Evolutionary conservation across 106 monocot genomes (phyloP).

Genomic region (Acanthochlamys bracteata): DNA sequence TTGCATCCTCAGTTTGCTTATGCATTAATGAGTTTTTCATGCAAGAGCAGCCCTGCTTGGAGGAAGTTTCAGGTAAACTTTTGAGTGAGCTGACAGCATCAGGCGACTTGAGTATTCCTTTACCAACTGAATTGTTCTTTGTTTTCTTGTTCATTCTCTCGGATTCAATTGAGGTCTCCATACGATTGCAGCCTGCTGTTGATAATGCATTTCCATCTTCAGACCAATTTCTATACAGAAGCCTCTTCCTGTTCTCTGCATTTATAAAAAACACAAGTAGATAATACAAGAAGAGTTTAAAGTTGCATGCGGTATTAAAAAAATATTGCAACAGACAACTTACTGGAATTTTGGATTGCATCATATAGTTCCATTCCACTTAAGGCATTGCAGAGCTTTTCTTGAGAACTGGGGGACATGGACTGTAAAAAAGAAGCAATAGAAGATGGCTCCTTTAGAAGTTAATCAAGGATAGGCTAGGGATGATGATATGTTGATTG

Average conservation of each 20-base stretch:
- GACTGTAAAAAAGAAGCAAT: slow-evolving; percentile 26
- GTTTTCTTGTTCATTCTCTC: slow-evolving; percentile 24
- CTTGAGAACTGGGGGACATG: slow-evolving; percentile 77
- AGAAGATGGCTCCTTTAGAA: background rate
- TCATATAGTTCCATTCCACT: slow-evolving; percentile 29
- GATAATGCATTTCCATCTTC: slow-evolving; percentile 6
- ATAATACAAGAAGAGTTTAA: background rate
- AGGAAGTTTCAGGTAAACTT: background rate
- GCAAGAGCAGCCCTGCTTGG: slow-evolving; percentile 17
- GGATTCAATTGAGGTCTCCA: slow-evolving; percentile 2
- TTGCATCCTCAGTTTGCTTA: slow-evolving; percentile 47
- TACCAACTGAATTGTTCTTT: slow-evolving; percentile 23
- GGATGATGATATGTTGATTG: background rate
- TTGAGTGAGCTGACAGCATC: background rate
- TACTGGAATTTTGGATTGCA: slow-evolving; percentile 31
- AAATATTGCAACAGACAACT: background rate
- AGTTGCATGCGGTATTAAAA: background rate
- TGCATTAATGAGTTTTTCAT: slow-evolving; percentile 22
- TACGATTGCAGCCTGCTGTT: slow-evolving; percentile 6
- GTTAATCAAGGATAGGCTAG: background rate
- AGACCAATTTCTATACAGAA: slow-evolving; percentile 12
- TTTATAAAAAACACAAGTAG: background rate
- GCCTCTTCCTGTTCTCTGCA: slow-evolving; percentile 32
- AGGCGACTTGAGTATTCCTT: slow-evolving; percentile 46
- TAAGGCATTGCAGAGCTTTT: slow-evolving; percentile 53